These are phyloP conservation scores for Karstenula rhodostoma DNA, from an alignment of 2,329 filamentous ascomycete species.

Conservation along the genomic window DNA sequence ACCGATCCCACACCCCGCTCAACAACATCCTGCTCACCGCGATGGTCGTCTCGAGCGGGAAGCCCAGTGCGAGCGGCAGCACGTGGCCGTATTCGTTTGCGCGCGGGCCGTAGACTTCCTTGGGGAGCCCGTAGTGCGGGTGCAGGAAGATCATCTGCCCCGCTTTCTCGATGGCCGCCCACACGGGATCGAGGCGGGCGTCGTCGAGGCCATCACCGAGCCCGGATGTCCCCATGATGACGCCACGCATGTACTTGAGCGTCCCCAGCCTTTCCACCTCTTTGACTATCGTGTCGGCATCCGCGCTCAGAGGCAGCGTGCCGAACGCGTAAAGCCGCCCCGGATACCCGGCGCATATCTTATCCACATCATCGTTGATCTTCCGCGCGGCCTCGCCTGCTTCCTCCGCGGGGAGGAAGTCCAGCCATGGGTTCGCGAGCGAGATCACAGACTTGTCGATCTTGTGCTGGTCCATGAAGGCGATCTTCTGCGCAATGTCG, in stretches of 20 bases:
- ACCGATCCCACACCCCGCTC: constrained; percentile 83
- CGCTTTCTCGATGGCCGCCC: constrained; percentile 71
- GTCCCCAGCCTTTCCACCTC: constrained; percentile 70
- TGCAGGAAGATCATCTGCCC: constrained; percentile 80
- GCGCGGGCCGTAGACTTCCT: constrained; percentile 78
- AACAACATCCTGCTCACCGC: constrained; percentile 87
- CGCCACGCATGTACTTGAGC: constrained; percentile 77
- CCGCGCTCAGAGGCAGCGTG: constrained; percentile 77
- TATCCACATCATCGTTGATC: constrained; percentile 81
- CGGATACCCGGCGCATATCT: constrained; percentile 71
- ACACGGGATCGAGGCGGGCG: constrained; percentile 73
- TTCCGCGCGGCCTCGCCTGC: constrained; percentile 69
- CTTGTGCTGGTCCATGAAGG: constrained; percentile 85
- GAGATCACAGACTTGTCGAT: constrained; percentile 88
- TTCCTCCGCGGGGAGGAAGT: constrained; percentile 73
- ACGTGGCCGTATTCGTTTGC: constrained; percentile 84
- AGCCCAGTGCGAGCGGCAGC: constrained; percentile 82
- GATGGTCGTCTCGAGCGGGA: constrained; percentile 92
- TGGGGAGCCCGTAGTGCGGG: constrained; percentile 88
- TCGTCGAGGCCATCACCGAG: constrained; percentile 85
- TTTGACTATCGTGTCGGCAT: constrained; percentile 65
- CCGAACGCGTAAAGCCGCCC: constrained; percentile 84
- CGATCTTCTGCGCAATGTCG: constrained; percentile 78
- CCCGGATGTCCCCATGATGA: constrained; percentile 87
- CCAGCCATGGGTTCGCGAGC: constrained; percentile 92